Base-by-base conservation (phyloP, 139 green algal species). In the Penium margaritaceum region DNA sequence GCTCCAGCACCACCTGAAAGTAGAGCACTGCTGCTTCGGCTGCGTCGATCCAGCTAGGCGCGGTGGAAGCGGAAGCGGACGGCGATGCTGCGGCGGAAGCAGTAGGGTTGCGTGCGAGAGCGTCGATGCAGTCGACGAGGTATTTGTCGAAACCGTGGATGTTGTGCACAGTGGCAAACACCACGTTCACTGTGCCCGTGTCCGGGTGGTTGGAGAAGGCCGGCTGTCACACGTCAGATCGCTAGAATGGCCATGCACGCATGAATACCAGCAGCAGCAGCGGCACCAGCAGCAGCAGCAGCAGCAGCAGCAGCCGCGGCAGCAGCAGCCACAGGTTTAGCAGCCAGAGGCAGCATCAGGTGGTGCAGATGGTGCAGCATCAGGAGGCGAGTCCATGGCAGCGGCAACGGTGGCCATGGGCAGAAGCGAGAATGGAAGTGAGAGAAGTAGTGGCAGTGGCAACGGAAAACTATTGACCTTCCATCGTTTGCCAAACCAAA, bases 161-260 rank as follows among this genome's bases (percentile, higher is more conserved):
- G 17, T 76, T 43, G 37, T 78, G 30, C 5, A 76, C 62, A 21
- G 70, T n/a, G 21, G 70, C 70, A 7, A 77, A n/a, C 3, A 78
- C 27, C 2, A 41, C 27, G 44, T 78, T 78, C 4, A 78, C 70
- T 4, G 33, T 38, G 35, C 33, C 32, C 2, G 70, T 78, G 19
- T 29, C 44, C 19, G 70, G 70, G 19, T 76, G 70, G 70, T 78
- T 78, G 65, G 29, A 78, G 70, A 78, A 78, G 1, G 34, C 63
- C 0, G 64, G 70, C 61, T 76, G 33, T 21, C n/a, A 57, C n/a
- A 27, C 5, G 24, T 21, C 46, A n/a, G n/a, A n/a, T n/a, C n/a
- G n/a, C n/a, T n/a, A n/a, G n/a, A n/a, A n/a, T n/a, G n/a, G n/a
- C n/a, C n/a, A n/a, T n/a, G n/a, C n/a, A n/a, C n/a, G n/a, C n/a